Percentiles rank a stretch among this genome's conserved stretches.
These are phyloP conservation scores for Pyrenophora seminiperda DNA, from an alignment of 2,329 filamentous ascomycete species.

Conservation along the genomic window DNA sequence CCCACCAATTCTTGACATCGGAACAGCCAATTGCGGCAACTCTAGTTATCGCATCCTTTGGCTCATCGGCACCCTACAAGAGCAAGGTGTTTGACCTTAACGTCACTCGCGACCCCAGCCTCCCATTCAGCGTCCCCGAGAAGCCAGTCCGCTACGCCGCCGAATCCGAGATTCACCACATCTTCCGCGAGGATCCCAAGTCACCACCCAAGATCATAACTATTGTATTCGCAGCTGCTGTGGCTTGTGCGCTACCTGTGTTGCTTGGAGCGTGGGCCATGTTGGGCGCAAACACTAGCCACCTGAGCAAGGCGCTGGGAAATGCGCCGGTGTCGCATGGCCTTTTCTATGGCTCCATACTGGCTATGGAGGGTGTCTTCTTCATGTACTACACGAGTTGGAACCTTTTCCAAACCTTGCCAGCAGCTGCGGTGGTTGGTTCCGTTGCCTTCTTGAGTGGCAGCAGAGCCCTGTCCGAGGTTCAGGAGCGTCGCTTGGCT, in stretches of 20 bases:
- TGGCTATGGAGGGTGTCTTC: slow-evolving; percentile 89
- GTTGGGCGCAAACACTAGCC: slow-evolving; percentile 81
- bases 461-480: slow-evolving; percentile 87
- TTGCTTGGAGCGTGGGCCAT: slow-evolving; percentile 75
- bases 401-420: slow-evolving; percentile 89
- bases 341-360: slow-evolving; percentile 83
- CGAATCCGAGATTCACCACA: slow-evolving; percentile 84
- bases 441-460: slow-evolving; percentile 82
- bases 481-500: slow-evolving; percentile 83
- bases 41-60: slow-evolving; percentile 85
- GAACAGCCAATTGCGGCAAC: slow-evolving; percentile 74
- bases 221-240: slow-evolving; percentile 73
- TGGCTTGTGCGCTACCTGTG: slow-evolving; percentile 74
- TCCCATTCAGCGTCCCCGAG: slow-evolving; percentile 65
- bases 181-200: slow-evolving; percentile 78
- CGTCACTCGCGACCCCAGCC: slow-evolving; percentile 66
- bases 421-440: slow-evolving; percentile 70
- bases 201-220: slow-evolving; percentile 83
- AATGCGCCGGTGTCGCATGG: slow-evolving; percentile 79
- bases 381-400: slow-evolving; percentile 92
- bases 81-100: slow-evolving; percentile 74
- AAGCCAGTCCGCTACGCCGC: slow-evolving; percentile 82
- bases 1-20: slow-evolving; percentile 75
- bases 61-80: slow-evolving; percentile 70
- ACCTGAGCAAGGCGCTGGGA: slow-evolving; percentile 75